These are phyloP conservation scores for Beauveria scarabaeidicola DNA, from an alignment of 2,329 filamentous ascomycete species.

Conservation along the genomic window DNA sequence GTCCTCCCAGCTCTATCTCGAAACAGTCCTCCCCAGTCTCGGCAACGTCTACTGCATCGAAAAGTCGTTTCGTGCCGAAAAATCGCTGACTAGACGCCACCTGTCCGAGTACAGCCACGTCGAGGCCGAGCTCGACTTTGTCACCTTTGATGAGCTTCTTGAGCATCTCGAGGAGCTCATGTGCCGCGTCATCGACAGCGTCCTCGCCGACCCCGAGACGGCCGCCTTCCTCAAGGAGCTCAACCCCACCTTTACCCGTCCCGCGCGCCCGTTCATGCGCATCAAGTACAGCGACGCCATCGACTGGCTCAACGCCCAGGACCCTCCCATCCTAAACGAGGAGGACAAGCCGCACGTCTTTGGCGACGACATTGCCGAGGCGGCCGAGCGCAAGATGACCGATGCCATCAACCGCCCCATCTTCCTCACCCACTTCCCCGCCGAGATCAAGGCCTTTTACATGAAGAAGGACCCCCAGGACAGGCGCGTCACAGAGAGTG, in stretches of 20 bases:
- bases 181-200: conserved; percentile 73
- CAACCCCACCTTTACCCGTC: conserved; percentile 83
- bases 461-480: conserved; percentile 86
- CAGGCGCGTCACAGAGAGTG: conserved; percentile 78
- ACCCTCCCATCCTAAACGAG: conserved; percentile 75
- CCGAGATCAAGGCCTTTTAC: conserved; percentile 98
- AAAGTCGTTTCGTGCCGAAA: conserved; percentile 97
- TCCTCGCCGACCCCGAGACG: conserved; percentile 64
- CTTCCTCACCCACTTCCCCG: conserved; percentile 94
- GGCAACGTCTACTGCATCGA: conserved; percentile 97
- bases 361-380: conserved; percentile 96
- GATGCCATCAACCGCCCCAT: conserved; percentile 94
- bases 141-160: conserved; percentile 83
- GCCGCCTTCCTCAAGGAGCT: conserved; percentile 70
- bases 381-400: conserved; percentile 93
- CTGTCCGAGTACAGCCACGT: conserved; percentile 95
- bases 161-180: conserved; percentile 79
- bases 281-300: conserved; percentile 96
- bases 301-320: conserved; percentile 81
- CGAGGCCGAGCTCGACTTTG: conserved; percentile 93
- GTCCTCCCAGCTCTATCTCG: conserved; percentile 93
- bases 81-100: conserved; percentile 88
- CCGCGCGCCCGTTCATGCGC: conserved; percentile 78
- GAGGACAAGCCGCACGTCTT: conserved; percentile 84
- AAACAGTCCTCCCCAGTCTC: conserved; percentile 83